A percentile compares a stretch with the other conserved stretches of the same genome.
Evolutionary conservation across 441 rosid genomes (phyloP).

Genomic region (Gossypium gossypioides): DNA sequence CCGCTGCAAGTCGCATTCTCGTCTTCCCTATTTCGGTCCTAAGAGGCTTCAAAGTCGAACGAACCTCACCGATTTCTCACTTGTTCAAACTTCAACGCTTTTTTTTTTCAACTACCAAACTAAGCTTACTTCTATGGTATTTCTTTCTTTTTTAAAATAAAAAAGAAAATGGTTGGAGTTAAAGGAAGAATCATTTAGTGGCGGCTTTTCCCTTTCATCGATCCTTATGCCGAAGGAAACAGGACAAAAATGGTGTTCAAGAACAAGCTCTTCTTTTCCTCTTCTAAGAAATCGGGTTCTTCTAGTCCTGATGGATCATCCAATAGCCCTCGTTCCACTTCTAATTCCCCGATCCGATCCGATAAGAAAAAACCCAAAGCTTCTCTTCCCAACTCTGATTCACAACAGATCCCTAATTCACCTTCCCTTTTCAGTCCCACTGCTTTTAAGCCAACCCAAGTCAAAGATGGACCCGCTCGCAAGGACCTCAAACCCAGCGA

Average conservation of each 20-base stretch:
- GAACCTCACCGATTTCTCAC: not conserved
- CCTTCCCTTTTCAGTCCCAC: constrained; percentile 15
- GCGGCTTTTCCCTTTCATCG: not conserved
- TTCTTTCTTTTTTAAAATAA: not conserved
- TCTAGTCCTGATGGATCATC: constrained; percentile 83
- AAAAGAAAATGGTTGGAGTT: not conserved
- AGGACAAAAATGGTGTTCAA: constrained; percentile 60
- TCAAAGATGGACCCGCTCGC: constrained; percentile 51
- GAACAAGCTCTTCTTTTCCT: constrained; percentile 83
- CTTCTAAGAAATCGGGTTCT: constrained; percentile 78
- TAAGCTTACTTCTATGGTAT: not conserved
- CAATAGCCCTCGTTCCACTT: constrained; percentile 84
- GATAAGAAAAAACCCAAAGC: constrained; percentile 76
- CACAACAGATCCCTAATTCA: constrained; percentile 21
- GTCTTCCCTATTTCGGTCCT: not conserved
- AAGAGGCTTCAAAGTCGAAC: no score
- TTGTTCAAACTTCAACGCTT: not conserved
- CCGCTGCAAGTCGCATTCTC: not conserved
- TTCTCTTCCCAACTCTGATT: constrained; percentile 26
- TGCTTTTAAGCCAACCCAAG: constrained; percentile 39
- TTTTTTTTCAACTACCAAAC: not conserved
- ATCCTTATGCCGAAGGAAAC: not conserved
- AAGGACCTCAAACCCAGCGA: constrained; percentile 40
- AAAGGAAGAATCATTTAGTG: not conserved
- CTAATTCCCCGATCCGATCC: constrained; percentile 83